A percentile compares a stretch with the other conserved stretches of the same genome.
These are phyloP conservation scores for Silene vulgaris DNA, from an alignment of 179 eudicot genomes.

Conservation along the genomic window DNA sequence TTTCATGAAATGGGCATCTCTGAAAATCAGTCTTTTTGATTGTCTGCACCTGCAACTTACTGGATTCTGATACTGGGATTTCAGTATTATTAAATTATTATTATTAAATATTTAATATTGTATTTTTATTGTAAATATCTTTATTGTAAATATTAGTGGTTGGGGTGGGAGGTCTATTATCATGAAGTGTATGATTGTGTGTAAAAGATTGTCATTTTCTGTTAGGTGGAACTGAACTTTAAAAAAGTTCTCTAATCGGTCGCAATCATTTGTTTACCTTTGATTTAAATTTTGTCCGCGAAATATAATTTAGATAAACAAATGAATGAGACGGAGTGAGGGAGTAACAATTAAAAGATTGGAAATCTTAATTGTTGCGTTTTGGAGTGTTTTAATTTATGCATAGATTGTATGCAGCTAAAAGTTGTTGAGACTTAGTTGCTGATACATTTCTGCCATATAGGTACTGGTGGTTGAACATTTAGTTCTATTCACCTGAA, in stretches of 20 bases:
- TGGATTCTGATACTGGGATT: conserved; percentile 20
- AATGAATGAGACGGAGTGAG: too few species aligned
- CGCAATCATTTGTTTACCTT: too few species aligned
- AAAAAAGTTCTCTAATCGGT: neutral
- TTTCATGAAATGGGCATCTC: conserved; percentile 18
- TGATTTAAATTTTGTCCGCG: too few species aligned
- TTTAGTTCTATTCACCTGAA: conserved; percentile 18
- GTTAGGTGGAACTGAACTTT: conserved; percentile 5
- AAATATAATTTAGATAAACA: too few species aligned
- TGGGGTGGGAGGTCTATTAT: conserved; percentile 3
- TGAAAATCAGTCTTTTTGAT: conserved; percentile 17
- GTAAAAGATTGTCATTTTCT: conserved; percentile 19
- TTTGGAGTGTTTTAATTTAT: neutral
- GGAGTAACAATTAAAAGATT: neutral
- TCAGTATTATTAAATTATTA: neutral
- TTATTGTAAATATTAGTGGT: conserved; percentile 17
- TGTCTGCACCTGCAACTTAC: conserved; percentile 18
- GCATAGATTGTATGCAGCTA: conserved; percentile 17
- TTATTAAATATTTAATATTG: neutral
- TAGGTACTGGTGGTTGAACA: conserved; percentile 26
- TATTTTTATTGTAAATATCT: neutral
- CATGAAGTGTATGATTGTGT: conserved; percentile 7
- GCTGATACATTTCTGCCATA: conserved; percentile 19
- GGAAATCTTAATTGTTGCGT: conserved; percentile 9
- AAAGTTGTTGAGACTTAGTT: conserved; percentile 23